Evolutionary conservation across 179 eudicot genomes (phyloP).

Genomic region (Silene noctiflora): DNA sequence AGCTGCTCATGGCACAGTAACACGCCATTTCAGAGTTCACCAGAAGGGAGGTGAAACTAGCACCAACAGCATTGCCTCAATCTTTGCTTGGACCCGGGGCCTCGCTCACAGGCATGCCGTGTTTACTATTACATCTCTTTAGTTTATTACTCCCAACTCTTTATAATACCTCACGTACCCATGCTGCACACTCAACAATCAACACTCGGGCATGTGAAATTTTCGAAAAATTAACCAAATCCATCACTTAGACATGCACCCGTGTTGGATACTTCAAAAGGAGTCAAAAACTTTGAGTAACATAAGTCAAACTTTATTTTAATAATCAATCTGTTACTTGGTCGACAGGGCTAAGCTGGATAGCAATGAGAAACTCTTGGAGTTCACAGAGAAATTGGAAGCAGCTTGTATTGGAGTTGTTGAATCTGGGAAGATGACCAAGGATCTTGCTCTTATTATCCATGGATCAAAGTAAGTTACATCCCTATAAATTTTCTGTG

Average conservation of each 20-base stretch:
- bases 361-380: constrained; percentile 61
- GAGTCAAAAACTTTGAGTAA: background rate
- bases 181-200: background rate
- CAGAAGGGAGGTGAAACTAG: constrained; percentile 99
- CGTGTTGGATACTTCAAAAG: background rate
- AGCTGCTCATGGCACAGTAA: constrained; percentile 98
- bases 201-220: background rate
- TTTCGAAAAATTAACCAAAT: no score
- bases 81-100: constrained; percentile 97
- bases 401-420: constrained; percentile 84
- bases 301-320: background rate
- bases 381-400: constrained; percentile 81
- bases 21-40: constrained; percentile 94
- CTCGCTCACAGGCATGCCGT: constrained; percentile 76
- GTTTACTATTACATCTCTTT: background rate
- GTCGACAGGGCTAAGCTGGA: constrained; percentile 78
- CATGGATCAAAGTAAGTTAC: constrained; percentile 76
- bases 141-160: background rate
- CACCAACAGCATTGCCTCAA: constrained; percentile 97
- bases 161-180: no score
- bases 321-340: constrained; percentile 13
- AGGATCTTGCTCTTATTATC: constrained; percentile 90
- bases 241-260: background rate
- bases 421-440: constrained; percentile 96
- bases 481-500: background rate